Percentiles rank a stretch among this genome's conserved stretches.
phyloP scores from a whole-genome alignment of 768 basidiomycete genomes.

The Guyanaporus albipodus region DNA sequence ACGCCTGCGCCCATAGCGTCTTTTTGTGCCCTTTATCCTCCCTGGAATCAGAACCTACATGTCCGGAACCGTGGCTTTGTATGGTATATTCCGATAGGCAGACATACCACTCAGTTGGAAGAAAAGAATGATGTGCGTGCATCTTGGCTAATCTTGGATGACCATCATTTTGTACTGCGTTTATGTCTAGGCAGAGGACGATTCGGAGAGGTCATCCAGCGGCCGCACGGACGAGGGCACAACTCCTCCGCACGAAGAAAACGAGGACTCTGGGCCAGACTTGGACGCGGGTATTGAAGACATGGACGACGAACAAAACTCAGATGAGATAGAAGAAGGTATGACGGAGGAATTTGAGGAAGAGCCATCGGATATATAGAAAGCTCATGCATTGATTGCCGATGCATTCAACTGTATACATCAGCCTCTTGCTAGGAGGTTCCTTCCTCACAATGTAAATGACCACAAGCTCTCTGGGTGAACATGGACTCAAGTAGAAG shows the following conservation, averaged over 20 bases:
- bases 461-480: too few species aligned
- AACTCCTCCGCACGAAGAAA: slow-evolving; percentile 34
- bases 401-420: too few species aligned
- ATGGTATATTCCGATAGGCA: slow-evolving; percentile 72
- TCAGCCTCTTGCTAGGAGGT: too few species aligned
- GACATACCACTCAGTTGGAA: slow-evolving; percentile 68
- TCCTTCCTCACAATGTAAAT: too few species aligned
- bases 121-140: slow-evolving; percentile 76
- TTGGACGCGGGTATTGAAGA: slow-evolving; percentile 40
- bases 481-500: too few species aligned
- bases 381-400: too few species aligned
- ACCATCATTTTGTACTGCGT: background rate
- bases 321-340: slow-evolving; percentile 39
- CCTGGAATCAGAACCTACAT: slow-evolving; percentile 43
- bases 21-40: background rate
- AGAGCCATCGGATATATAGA: slow-evolving; percentile 31
- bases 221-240: slow-evolving; percentile 29
- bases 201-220: slow-evolving; percentile 32
- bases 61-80: slow-evolving; percentile 64
- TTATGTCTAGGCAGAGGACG: slow-evolving; percentile 32
- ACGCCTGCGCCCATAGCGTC: slow-evolving; percentile 20
- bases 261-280: slow-evolving; percentile 38
- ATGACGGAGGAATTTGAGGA: slow-evolving; percentile 54
- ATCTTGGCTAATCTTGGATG: background rate
- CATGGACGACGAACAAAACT: slow-evolving; percentile 42